phyloP scores from a whole-genome alignment of 2,329 filamentous ascomycete species.

The Hymenoscyphus repandus region DNA sequence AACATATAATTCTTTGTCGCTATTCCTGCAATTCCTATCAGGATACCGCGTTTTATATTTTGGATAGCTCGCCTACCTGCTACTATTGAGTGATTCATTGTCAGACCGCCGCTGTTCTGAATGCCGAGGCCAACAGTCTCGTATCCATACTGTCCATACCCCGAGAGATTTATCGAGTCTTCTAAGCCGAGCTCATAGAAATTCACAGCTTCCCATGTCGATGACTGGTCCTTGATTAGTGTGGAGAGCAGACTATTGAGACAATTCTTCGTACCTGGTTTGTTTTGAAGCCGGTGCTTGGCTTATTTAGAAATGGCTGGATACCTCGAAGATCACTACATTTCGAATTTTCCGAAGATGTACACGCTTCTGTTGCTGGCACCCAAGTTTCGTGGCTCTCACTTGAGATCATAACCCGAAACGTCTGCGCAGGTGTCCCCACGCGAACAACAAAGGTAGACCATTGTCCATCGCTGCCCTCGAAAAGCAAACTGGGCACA shows the following conservation, averaged over 20 bases:
- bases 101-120: slow-evolving; percentile 20
- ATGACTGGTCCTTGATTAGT: slow-evolving; percentile 20
- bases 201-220: slow-evolving; percentile 34
- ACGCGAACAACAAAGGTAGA: slow-evolving; percentile 36
- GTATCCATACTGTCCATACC: slow-evolving; percentile 20
- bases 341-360: slow-evolving; percentile 6
- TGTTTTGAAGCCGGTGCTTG: slow-evolving; percentile 9
- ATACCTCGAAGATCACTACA: slow-evolving; percentile 12
- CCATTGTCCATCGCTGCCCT: slow-evolving; percentile 35
- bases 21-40: slow-evolving; percentile 26
- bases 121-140: slow-evolving; percentile 16
- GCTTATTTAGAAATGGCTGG: slow-evolving; percentile 4
- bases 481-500: slow-evolving; percentile 11
- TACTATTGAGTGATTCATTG: slow-evolving; percentile 13
- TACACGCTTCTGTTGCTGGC: slow-evolving; percentile 12
- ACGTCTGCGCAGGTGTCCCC: slow-evolving; percentile 34
- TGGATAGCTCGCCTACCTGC: slow-evolving; percentile 15
- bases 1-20: slow-evolving; percentile 20
- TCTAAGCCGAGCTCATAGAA: slow-evolving; percentile 34
- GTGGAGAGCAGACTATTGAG: background rate
- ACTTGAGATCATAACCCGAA: slow-evolving; percentile 35
- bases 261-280: slow-evolving; percentile 4
- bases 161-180: slow-evolving; percentile 33
- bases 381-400: slow-evolving; percentile 34
- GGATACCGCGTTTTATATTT: background rate